Conservation (phyloP, 1,139 yeast species). For the Sugiyamaella pinicola region DNA sequence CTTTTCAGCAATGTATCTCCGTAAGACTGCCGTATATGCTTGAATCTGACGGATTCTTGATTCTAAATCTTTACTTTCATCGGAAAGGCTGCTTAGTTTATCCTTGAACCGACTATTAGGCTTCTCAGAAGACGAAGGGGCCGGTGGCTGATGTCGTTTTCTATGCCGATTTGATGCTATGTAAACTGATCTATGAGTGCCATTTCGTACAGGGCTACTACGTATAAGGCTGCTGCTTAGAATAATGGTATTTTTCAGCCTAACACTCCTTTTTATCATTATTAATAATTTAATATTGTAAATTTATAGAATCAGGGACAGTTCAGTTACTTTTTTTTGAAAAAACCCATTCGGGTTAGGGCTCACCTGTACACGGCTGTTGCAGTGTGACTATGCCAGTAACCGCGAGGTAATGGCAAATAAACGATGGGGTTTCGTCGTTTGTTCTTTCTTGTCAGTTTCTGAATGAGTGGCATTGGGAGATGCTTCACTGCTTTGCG, state of each 20-base stretch:
- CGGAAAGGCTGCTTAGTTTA: neutral
- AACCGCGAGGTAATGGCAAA: neutral
- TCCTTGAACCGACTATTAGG: neutral
- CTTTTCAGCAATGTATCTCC: constrained; percentile 28
- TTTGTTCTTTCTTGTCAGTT: neutral
- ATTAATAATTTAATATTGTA: neutral
- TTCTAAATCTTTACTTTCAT: constrained; percentile 21
- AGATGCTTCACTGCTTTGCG: neutral
- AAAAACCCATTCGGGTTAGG: constrained; percentile 16
- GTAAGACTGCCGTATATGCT: constrained; percentile 32
- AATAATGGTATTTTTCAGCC: constrained; percentile 2
- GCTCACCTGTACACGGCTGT: constrained; percentile 13
- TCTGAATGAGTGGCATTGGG: neutral
- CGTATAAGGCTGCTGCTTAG: neutral
- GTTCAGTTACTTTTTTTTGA: constrained; percentile 13
- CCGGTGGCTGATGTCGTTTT: constrained; percentile 7
- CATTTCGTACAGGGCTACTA: neutral
- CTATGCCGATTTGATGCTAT: constrained; percentile 15
- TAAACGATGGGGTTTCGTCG: neutral
- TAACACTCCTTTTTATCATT: constrained; percentile 6
- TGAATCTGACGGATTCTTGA: constrained; percentile 33
- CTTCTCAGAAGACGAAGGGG: neutral
- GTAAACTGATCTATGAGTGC: constrained; percentile 11
- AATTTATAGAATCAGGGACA: neutral
- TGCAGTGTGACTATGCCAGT: neutral